A percentile compares a stretch with the other conserved stretches of the same genome.
Conservation (phyloP, 208 protist species). For the Trypanosoma brucei region DNA sequence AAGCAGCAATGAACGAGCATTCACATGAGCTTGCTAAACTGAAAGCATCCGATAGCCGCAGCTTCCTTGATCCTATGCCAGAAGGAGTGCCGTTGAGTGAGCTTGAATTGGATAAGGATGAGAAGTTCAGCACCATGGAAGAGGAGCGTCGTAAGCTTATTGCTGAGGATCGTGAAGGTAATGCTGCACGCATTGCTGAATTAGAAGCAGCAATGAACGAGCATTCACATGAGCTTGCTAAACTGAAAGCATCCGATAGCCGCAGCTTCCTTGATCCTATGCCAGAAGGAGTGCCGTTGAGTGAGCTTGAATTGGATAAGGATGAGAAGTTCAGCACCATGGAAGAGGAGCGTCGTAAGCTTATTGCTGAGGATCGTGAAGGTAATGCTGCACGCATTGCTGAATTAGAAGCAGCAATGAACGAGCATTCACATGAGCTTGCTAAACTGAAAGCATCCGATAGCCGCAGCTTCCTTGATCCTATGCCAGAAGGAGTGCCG, state of each 20-base stretch:
- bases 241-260: too few relatives aligned
- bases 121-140: too few relatives aligned
- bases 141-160: too few relatives aligned
- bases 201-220: too few relatives aligned
- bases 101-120: conserved; percentile 22
- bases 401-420: conserved; percentile 53
- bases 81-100: conserved; percentile 78
- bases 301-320: neutral
- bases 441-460: conserved; percentile 12
- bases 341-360: conserved; percentile 50
- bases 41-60: conserved; percentile 44
- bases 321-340: conserved; percentile 55
- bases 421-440: conserved; percentile 51
- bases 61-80: conserved; percentile 76
- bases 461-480: neutral
- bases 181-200: too few relatives aligned
- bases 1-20: too few relatives aligned
- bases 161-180: too few relatives aligned
- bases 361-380: conserved; percentile 39
- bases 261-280: too few relatives aligned
- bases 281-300: too few relatives aligned
- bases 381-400: conserved; percentile 47
- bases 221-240: too few relatives aligned
- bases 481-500: neutral
- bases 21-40: too few relatives aligned